Base-by-base conservation (phyloP, 2,329 filamentous ascomycete genomes). In the Fusarium pilosicola region DNA sequence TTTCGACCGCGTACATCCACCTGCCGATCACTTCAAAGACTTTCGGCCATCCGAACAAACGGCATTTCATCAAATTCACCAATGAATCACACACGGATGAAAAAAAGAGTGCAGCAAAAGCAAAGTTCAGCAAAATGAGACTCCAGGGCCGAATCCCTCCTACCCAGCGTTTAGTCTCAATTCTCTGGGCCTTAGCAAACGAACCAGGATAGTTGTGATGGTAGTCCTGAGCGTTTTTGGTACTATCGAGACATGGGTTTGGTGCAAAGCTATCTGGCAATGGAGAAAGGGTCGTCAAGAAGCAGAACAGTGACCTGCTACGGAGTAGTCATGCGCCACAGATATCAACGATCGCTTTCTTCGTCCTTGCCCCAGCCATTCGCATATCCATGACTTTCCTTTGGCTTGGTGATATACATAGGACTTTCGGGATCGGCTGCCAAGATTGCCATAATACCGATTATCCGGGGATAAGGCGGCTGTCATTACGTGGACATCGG, bases 161-260 rank as follows among this genome's bases (percentile, higher is more conserved):
- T 70, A 77, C 14, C 77, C 78, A 14, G 60, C 65, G 3, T 79
- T 80, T 36, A 80, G 66, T 30, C 38, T 81, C 11, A 56, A 78
- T 6, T 74, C 73, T 9, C 49, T 82, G 0, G 80, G 81, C 7
- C 56, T 81, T 10, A 76, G 79, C 65, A 80, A 70, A 32, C 77
- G 75, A 24, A 77, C 78, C 70, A 81, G 65, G 24, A 36, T 80
- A 4, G 48, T 72, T 15, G 41, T 81, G 10, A 57, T 81, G 14
- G 66, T 70, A 2, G 54, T 80, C 5, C 44, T 82, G 12, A 69
- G 76, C 55, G 74, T 82, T 18, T 77, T 81, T 30, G 80, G 79
- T 28, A 81, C 78, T 3, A 77, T 81, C 11, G 80, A 82, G 60
- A 79, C 79, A 1, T 82, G 79, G 77, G 70, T 81, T 34, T 82